phyloP scores from a whole-genome alignment of 202 grass and related monocot species.

The Thinopyrum obtusiflorum region DNA sequence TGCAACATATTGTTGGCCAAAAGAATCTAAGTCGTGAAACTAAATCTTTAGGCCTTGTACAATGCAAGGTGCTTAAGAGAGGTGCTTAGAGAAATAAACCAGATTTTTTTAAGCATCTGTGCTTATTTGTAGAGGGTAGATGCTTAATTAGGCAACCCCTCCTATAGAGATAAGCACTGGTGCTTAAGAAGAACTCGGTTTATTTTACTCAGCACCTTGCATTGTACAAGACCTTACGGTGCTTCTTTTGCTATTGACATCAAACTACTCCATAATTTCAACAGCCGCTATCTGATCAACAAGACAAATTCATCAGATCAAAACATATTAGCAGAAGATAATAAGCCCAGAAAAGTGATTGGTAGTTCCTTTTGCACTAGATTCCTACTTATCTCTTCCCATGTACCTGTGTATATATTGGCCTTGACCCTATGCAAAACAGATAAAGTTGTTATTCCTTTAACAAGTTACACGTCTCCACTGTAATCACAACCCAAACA shows the following conservation, averaged over 20 bases:
- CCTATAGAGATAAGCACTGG: too few species aligned
- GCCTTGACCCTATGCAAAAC: not conserved
- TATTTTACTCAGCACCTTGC: too few species aligned
- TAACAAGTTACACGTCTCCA: not conserved
- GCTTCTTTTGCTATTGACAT: not conserved
- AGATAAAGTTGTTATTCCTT: not conserved
- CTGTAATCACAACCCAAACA: not conserved
- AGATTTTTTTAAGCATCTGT: too few species aligned
- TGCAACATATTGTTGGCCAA: not conserved
- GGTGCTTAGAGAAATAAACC: too few species aligned
- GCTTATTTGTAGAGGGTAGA: too few species aligned
- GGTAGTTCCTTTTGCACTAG: not conserved
- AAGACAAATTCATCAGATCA: not conserved
- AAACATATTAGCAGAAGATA: not conserved
- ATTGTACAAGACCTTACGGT: not conserved
- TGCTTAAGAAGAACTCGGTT: too few species aligned
- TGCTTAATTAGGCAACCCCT: too few species aligned
- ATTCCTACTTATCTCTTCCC: not conserved
- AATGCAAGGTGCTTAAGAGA: too few species aligned
- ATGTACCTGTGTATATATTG: not conserved
- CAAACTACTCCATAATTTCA: not conserved
- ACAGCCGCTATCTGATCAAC: not conserved
- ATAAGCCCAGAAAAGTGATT: not conserved
- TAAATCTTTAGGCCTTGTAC: not conserved
- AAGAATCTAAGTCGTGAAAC: not conserved